Conservation (phyloP, 176 grass and related monocot species). For the bread wheat (Triticum aestivum) region IWGSC_CS_RefSeq_v2.1 NC_057806.1:667337745-667338244, state of each 20-base stretch:
- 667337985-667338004: conserved; percentile 85
- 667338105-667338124: conserved; percentile 38
- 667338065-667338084: conserved; percentile 90
- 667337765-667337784: conserved; percentile 73
- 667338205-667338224: conserved; percentile 12
- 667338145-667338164: conserved; percentile 58
- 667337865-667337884: conserved; percentile 85
- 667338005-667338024: conserved; percentile 86
- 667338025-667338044: conserved; percentile 75
- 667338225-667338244: conserved; percentile 11
- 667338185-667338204: conserved; percentile 59
- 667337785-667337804: conserved; percentile 74
- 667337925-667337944: conserved; percentile 63
- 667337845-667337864: conserved; percentile 54
- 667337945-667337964: conserved; percentile 59
- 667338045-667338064: conserved; percentile 61
- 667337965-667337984: conserved; percentile 43
- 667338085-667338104: conserved; percentile 79
- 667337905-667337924: conserved; percentile 74
- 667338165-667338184: conserved; percentile 79
- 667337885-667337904: conserved; percentile 82
- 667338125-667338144: conserved; percentile 71
- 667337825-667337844: conserved; percentile 57
- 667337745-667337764: conserved; percentile 45
- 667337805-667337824: conserved; percentile 59